Evolutionary conservation across 257 asterid genomes (phyloP), one percentile per base, ranked within the genome.

Genomic region (Agastache rugosa): DNA sequence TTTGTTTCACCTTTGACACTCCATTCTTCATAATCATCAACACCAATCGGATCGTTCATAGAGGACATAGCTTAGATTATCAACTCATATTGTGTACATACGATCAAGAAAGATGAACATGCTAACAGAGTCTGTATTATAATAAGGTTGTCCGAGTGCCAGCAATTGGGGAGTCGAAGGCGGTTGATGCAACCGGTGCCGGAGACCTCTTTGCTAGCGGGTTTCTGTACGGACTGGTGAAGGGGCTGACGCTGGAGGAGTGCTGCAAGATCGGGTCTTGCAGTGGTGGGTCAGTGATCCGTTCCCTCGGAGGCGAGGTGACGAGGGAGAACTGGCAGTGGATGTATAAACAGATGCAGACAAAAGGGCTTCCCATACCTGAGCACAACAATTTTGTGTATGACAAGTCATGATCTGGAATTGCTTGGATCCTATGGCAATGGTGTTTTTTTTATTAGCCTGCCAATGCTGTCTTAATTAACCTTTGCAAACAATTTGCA

Each of bases 131-230:
- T 16, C 15, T 17, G n/a, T 64, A 3, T 10, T 4, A 11, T 45
- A 71, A 17, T 62, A 91, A 53, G 98, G 88, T 92, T 63, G 99
- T 86, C 10, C 87, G 82, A 12, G 88, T 95, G 27, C 96, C 96
- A 12, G 98, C 99, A 54, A 86, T 88, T 1, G 96, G 96, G 11
- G 89, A 89, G 78, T 35, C 86, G 3, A 91, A 85, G 82, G 94
- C 96, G 0, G 84, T 84, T 19, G 98, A 95, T 78, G 96, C 99
- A 53, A 95, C 99, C 0, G 99, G 99, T 65, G 99, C 99, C 0
- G 99, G 99, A 7, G 99, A 95, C 85, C 93, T 95, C 19, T 95
- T 95, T 58, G 99, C 98, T 0, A 78, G 99, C 41, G 99, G 99
- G 7, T 95, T 92, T 84, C 69, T 95, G 74, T 95, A 92, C 19